Evolutionary conservation across 805 yeast genomes (phyloP).

Genomic region (Metschnikowia picachoensis): DNA sequence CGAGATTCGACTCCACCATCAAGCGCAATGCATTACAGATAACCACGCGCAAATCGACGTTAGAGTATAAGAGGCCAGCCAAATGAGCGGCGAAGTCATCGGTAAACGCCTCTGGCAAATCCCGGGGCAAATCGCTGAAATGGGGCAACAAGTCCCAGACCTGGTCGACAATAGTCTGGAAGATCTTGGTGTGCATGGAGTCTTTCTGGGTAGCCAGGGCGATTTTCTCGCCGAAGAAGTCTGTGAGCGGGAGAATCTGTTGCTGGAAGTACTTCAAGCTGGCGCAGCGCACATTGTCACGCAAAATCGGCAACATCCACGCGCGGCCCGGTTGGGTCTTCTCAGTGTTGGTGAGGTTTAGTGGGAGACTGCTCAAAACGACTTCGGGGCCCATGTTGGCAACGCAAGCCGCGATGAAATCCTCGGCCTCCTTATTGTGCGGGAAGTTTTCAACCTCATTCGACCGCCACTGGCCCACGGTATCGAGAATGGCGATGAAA

Average conservation of each 20-base stretch:
- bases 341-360: conserved; percentile 59
- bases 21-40: conserved; percentile 78
- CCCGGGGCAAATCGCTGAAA: conserved; percentile 83
- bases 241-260: conserved; percentile 63
- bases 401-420: conserved; percentile 74
- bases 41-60: conserved; percentile 70
- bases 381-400: conserved; percentile 82
- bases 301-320: conserved; percentile 86
- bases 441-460: conserved; percentile 68
- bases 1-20: conserved; percentile 71
- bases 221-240: conserved; percentile 49
- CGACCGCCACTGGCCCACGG: conserved; percentile 84
- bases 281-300: conserved; percentile 80
- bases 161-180: conserved; percentile 84
- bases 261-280: conserved; percentile 58
- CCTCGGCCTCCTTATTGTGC: conserved; percentile 71
- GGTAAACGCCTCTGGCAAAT: conserved; percentile 59
- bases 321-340: conserved; percentile 74
- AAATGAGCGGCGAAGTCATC: conserved; percentile 75
- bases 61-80: conserved; percentile 69
- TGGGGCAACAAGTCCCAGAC: conserved; percentile 88
- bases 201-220: conserved; percentile 42
- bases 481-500: conserved; percentile 58
- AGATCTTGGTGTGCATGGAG: conserved; percentile 70
- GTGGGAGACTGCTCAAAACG: conserved; percentile 70